Evolutionary conservation across 2,329 filamentous ascomycete genomes (phyloP).

Genomic region (Aspergillus quadrilineatus): DNA sequence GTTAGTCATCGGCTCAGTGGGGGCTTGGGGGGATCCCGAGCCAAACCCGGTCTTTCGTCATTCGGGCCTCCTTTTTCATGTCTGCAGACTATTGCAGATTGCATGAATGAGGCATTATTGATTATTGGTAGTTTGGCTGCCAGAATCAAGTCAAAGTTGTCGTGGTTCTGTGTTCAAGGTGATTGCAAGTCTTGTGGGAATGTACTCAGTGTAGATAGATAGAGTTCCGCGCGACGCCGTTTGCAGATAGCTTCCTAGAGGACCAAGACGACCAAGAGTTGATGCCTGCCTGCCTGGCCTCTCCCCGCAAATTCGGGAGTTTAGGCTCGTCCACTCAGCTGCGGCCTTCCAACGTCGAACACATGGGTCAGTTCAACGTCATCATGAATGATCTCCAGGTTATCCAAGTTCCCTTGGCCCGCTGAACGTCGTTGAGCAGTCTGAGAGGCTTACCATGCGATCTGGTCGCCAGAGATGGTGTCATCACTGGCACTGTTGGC

Average conservation of each 20-base stretch:
- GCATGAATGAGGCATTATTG: slow-evolving; percentile 2
- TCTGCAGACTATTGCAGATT: background rate
- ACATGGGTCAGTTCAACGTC: slow-evolving; percentile 22
- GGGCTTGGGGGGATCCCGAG: slow-evolving; percentile 15
- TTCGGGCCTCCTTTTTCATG: slow-evolving; percentile 12
- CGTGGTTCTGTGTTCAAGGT: too few relatives aligned
- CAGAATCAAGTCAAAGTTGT: background rate
- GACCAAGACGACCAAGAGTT: background rate
- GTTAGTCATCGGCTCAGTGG: slow-evolving; percentile 11
- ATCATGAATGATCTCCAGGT: slow-evolving; percentile 8
- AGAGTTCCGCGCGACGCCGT: background rate
- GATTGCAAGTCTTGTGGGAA: background rate
- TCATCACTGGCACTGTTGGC: background rate
- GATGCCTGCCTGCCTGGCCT: background rate
- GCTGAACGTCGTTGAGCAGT: slow-evolving; percentile 1
- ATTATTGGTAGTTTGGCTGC: background rate
- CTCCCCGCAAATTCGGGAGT: slow-evolving; percentile 21
- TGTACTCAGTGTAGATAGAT: background rate
- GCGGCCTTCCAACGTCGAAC: slow-evolving; percentile 2
- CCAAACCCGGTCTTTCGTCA: slow-evolving; percentile 21
- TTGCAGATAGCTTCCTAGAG: too few relatives aligned
- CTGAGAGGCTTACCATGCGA: background rate
- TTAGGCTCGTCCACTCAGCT: slow-evolving; percentile 2
- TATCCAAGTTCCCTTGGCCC: slow-evolving; percentile 19
- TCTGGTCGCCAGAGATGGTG: background rate